Percentiles rank a stretch among this genome's conserved stretches.
Conservation (phyloP, 352 stramenopile genomes). For the Thraustochytrium sp. region DNA sequence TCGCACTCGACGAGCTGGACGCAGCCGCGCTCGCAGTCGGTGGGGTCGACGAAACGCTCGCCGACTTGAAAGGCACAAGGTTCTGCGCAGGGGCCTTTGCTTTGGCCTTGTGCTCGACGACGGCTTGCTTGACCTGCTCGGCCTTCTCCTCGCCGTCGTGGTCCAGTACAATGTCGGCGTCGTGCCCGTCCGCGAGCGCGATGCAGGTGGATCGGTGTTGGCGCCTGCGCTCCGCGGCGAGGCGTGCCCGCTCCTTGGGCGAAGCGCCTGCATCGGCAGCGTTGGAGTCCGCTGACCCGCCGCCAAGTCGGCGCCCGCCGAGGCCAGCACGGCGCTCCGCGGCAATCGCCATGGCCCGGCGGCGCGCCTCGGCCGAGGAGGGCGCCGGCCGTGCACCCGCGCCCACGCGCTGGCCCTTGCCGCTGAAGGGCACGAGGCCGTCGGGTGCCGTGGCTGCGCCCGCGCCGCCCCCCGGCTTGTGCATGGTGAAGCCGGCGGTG, state of each 20-base stretch:
- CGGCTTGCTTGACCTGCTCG: neutral
- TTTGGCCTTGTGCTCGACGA: neutral
- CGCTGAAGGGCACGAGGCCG: neutral
- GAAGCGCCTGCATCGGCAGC: neutral
- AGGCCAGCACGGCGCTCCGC: neutral
- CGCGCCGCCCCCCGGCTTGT: neutral
- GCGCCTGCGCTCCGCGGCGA: neutral
- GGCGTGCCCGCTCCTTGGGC: neutral
- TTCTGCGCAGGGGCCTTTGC: no score
- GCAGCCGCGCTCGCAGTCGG: no score
- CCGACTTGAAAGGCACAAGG: no score
- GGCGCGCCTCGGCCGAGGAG: neutral
- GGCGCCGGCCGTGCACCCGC: neutral
- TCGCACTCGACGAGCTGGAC: no score
- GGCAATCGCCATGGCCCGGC: neutral
- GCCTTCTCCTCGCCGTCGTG: neutral
- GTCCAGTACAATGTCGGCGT: neutral
- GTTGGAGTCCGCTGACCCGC: neutral
- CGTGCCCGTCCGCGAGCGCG: neutral
- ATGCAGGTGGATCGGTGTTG: neutral
- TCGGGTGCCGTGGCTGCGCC: neutral
- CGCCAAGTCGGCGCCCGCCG: neutral
- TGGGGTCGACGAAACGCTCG: no score
- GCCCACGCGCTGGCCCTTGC: neutral
- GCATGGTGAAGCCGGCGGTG: neutral